Percentiles rank a stretch among this genome's conserved stretches.
Conservation (phyloP, 805 yeast genomes). For the Barnettozyma californica region DNA sequence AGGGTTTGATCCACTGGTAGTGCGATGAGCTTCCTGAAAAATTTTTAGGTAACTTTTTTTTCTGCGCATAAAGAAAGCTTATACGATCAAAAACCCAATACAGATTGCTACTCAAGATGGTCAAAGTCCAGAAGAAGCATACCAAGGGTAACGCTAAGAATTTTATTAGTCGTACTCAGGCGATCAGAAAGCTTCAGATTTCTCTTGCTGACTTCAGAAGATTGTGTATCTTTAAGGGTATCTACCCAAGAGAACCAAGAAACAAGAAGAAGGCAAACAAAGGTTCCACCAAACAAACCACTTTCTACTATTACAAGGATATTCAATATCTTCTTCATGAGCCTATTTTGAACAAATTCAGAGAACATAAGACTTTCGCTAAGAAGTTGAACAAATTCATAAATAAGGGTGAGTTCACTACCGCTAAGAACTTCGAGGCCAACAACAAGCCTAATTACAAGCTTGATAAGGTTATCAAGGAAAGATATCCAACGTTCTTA, state of each 20-base stretch:
- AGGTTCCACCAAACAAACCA: conserved; percentile 94
- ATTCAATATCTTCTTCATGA: conserved; percentile 94
- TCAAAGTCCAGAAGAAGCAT: conserved; percentile 68
- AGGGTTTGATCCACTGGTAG: conserved; percentile 1
- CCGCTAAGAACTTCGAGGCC: conserved; percentile 80
- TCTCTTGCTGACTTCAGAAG: conserved; percentile 96
- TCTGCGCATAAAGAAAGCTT: background rate
- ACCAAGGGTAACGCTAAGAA: conserved; percentile 86
- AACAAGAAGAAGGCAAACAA: conserved; percentile 95
- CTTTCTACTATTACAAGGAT: conserved; percentile 91
- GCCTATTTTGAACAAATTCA: conserved; percentile 83
- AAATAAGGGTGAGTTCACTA: conserved; percentile 86
- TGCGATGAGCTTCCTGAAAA: conserved; percentile 7
- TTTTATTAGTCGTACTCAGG: conserved; percentile 91
- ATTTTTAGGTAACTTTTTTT: background rate
- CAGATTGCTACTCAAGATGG: conserved; percentile 3
- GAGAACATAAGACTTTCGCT: conserved; percentile 94
- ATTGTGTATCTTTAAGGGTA: conserved; percentile 95
- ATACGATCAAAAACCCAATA: background rate
- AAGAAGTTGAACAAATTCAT: conserved; percentile 84
- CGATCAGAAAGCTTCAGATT: conserved; percentile 85
- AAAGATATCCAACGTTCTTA: conserved; percentile 88
- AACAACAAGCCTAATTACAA: conserved; percentile 73
- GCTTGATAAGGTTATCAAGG: conserved; percentile 86
- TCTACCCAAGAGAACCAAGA: conserved; percentile 94